Percentiles rank a stretch among this genome's conserved stretches.
These are phyloP conservation scores for Ulota crispa DNA, from an alignment of 225 moss, liverwort and hornwort species.

Conservation along the genomic window DNA sequence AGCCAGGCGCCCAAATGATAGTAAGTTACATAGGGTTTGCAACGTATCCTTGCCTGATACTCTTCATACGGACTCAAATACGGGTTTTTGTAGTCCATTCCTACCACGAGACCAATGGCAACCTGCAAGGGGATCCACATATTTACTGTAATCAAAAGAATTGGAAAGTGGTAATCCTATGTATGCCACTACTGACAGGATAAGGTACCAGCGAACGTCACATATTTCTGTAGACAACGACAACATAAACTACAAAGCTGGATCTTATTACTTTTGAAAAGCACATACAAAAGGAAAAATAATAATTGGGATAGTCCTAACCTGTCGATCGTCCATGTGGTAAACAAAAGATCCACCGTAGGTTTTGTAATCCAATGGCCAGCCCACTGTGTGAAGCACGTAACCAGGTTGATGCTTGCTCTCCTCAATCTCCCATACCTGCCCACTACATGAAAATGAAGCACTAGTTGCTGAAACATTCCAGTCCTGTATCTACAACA, in stretches of 20 bases:
- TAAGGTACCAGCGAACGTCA: background rate
- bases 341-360: constrained; percentile 82
- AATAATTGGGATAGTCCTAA: background rate
- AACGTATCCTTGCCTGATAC: constrained; percentile 55
- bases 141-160: background rate
- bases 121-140: constrained; percentile 46
- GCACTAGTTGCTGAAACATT: constrained; percentile 20
- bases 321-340: constrained; percentile 84
- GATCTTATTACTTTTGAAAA: background rate
- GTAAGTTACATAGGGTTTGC: constrained; percentile 10
- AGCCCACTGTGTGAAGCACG: constrained; percentile 77
- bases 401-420: constrained; percentile 70
- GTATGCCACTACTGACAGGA: background rate
- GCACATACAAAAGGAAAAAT: background rate
- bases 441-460: constrained; percentile 30
- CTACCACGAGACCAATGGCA: constrained; percentile 75
- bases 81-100: constrained; percentile 76
- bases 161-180: background rate
- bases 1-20: background rate
- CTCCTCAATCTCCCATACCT: constrained; percentile 89
- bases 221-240: background rate
- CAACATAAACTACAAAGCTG: background rate
- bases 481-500: constrained; percentile 1
- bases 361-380: constrained; percentile 68
- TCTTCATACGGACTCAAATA: constrained; percentile 83